Base-by-base conservation (phyloP, 768 basidiomycete species). In the Boletus edulis region DNA sequence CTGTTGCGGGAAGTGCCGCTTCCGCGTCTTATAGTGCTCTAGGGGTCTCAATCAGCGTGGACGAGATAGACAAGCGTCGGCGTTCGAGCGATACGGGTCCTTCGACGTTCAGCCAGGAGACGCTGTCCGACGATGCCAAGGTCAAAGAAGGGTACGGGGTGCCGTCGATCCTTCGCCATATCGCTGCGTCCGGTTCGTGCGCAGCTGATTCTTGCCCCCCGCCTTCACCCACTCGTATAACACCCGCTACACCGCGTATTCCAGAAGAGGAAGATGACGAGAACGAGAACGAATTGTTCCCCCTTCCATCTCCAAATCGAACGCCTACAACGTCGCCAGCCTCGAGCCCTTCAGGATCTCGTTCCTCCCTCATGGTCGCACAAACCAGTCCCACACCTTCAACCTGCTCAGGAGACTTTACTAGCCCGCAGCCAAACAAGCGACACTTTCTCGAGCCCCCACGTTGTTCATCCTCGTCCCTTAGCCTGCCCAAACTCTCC, bases 61-160 rank as follows among this genome's bases (percentile, higher is more conserved):
- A 88, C 56, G 86, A 86, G 63, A 78, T 85, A 5, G 85, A 87
- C 59, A 82, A 77, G 60, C 75, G 82, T 22, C 73, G 82, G 13
- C 74, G 76, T 49, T 78, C 78, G 10, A 70, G 68, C n/a, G 80
- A 82, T 37, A 44, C 29, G 0, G 67, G 51, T 18, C 44, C 37
- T 1, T 46, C 44, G 3, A 49, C 39, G 17, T 34, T 35, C 38
- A 34, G 18, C n/a, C 31, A 1, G 29, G 42, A 55, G 4, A 6
- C 22, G 8, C 15, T 18, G 15, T 50, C 54, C 20, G 39, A 54
- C 8, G 50, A 53, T 24, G 13, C 14, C 12, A 34, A 11, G 29
- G 31, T 50, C 51, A 49, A 15, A 32, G 55, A 42, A 12, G 34
- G 13, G 13, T 39, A 17, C 22, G 45, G 31, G 7, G 3, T 46